Evolutionary conservation across 2,329 filamentous ascomycete genomes (phyloP).

Genomic region (Diaporthe capsici): DNA sequence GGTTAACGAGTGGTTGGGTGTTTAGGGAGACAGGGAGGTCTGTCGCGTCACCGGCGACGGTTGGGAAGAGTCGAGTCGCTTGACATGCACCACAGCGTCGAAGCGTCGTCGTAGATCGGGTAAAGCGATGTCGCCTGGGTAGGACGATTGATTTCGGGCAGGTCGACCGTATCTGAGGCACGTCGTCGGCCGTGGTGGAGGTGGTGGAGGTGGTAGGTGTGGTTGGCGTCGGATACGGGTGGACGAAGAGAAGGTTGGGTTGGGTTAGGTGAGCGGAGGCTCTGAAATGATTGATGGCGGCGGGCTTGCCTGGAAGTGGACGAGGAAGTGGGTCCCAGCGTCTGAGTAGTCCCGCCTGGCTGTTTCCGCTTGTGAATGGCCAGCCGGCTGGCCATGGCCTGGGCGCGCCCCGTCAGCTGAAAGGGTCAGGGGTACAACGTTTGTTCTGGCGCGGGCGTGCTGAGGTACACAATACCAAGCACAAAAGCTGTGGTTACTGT

Average conservation of each 20-base stretch:
- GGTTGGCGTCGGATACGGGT: slow-evolving; percentile 24
- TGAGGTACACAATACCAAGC: neutral
- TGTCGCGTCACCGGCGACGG: slow-evolving; percentile 39
- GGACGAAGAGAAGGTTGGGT: slow-evolving; percentile 38
- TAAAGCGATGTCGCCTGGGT: slow-evolving; percentile 11
- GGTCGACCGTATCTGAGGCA: slow-evolving; percentile 35
- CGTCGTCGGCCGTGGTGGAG: slow-evolving; percentile 32
- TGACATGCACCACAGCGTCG: slow-evolving; percentile 34
- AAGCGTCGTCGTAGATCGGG: slow-evolving; percentile 6
- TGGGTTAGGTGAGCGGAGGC: slow-evolving; percentile 38
- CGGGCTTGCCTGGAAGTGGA: slow-evolving; percentile 33
- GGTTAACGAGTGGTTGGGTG: slow-evolving; percentile 14
- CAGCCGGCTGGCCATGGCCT: slow-evolving; percentile 21
- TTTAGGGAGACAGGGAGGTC: slow-evolving; percentile 30
- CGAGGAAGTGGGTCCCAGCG: slow-evolving; percentile 17
- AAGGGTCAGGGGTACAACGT: slow-evolving; percentile 29
- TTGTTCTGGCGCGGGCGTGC: neutral
- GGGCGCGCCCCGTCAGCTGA: slow-evolving; percentile 31
- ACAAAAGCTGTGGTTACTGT: neutral
- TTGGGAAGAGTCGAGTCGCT: slow-evolving; percentile 16
- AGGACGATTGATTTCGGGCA: slow-evolving; percentile 29
- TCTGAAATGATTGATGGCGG: slow-evolving; percentile 34
- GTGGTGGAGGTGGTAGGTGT: slow-evolving; percentile 18
- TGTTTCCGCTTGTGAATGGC: slow-evolving; percentile 26
- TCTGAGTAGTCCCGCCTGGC: slow-evolving; percentile 19